phyloP scores from a whole-genome alignment of 768 basidiomycete genomes.

The Suillus brevipes region DNA sequence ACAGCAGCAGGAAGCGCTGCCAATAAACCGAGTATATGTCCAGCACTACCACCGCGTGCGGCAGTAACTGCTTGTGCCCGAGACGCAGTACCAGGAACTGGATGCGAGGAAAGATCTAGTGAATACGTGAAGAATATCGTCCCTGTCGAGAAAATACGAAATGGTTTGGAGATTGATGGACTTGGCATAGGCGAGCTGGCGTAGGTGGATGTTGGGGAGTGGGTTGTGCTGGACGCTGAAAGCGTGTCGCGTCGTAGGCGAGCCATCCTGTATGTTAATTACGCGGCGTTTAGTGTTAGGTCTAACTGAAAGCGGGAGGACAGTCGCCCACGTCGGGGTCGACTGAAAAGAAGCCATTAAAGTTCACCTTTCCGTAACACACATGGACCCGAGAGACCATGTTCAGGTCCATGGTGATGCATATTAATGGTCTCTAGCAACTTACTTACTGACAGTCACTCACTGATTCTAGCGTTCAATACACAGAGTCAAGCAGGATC shows the following conservation, averaged over 20 bases:
- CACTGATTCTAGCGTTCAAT: not conserved
- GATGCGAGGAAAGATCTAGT: conserved; percentile 60
- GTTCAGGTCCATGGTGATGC: not conserved
- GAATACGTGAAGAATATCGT: conserved; percentile 80
- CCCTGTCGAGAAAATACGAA: conserved; percentile 77
- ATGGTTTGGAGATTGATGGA: conserved; percentile 32
- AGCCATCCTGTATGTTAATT: conserved; percentile 19
- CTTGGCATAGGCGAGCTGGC: conserved; percentile 16
- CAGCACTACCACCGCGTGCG: conserved; percentile 71
- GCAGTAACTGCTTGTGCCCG: conserved; percentile 74
- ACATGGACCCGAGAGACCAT: not conserved
- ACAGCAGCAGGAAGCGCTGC: conserved; percentile 31
- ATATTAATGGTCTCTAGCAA: no score
- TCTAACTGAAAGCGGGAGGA: conserved; percentile 3
- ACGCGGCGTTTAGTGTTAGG: not conserved
- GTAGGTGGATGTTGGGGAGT: conserved; percentile 7
- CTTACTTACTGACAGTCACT: not conserved
- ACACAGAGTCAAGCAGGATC: not conserved
- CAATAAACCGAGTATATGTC: conserved; percentile 65
- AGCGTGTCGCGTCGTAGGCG: conserved; percentile 29
- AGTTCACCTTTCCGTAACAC: not conserved
- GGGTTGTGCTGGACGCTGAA: not conserved
- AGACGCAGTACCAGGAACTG: conserved; percentile 53
- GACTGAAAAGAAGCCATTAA: conserved; percentile 5
- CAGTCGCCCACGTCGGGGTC: not conserved